These are phyloP conservation scores for Ascosphaera aggregata DNA, from an alignment of 2,329 filamentous ascomycete genomes.

Conservation along the genomic window DNA sequence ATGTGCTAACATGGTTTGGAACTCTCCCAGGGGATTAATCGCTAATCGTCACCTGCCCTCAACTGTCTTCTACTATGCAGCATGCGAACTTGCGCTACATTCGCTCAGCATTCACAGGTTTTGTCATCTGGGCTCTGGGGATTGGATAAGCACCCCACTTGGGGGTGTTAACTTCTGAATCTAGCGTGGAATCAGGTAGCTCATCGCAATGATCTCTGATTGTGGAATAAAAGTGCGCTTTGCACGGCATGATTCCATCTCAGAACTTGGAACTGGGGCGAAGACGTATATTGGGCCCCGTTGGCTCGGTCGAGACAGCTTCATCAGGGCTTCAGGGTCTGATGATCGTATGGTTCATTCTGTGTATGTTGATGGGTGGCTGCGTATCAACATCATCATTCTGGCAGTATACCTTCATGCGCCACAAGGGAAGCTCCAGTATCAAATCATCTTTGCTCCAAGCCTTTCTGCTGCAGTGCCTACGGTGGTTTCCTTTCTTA, in stretches of 20 bases:
- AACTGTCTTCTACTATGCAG: background rate
- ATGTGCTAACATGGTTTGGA: background rate
- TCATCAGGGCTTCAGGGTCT: slow-evolving; percentile 19
- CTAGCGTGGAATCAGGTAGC: slow-evolving; percentile 15
- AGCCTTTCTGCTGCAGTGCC: slow-evolving; percentile 11
- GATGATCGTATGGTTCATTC: slow-evolving; percentile 15
- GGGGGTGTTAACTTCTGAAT: background rate
- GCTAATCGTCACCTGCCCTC: background rate
- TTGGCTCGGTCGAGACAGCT: slow-evolving; percentile 19
- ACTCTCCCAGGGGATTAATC: background rate
- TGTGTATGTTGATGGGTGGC: slow-evolving; percentile 15
- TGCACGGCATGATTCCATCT: slow-evolving; percentile 17
- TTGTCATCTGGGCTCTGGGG: no score
- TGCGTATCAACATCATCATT: slow-evolving; percentile 14
- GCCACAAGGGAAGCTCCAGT: slow-evolving; percentile 11
- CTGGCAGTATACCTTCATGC: slow-evolving; percentile 14
- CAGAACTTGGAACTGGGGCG: slow-evolving; percentile 17
- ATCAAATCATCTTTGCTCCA: slow-evolving; percentile 13
- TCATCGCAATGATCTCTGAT: slow-evolving; percentile 7
- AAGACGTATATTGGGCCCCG: slow-evolving; percentile 16
- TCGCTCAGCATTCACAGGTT: background rate
- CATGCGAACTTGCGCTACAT: background rate
- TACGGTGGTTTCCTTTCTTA: slow-evolving; percentile 12
- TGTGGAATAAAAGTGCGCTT: slow-evolving; percentile 9
- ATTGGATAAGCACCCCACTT: no score